phyloP scores from a whole-genome alignment of 208 protist species.

The Crithidia acanthocephali region DNA sequence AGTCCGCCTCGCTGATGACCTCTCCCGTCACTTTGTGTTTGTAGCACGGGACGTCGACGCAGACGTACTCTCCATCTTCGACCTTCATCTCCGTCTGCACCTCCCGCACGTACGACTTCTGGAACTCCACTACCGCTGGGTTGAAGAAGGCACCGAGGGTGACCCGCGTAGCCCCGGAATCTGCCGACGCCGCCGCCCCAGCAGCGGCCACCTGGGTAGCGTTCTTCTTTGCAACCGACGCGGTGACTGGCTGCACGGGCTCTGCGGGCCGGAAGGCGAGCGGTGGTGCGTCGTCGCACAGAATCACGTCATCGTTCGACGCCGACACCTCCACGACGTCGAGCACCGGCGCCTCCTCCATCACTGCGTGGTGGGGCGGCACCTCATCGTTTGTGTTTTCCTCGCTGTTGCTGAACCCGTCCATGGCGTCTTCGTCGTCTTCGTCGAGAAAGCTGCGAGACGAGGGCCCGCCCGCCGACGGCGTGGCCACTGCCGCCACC shows the following conservation, averaged over 20 bases:
- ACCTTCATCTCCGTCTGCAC: constrained; percentile 62
- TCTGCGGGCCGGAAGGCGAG: constrained; percentile 57
- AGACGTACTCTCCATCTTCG: constrained; percentile 74
- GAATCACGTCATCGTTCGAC: constrained; percentile 79
- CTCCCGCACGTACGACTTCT: constrained; percentile 67
- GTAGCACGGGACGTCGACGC: constrained; percentile 61
- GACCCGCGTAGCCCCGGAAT: constrained; percentile 24
- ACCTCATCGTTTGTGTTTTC: constrained; percentile 12
- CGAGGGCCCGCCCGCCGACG: background rate
- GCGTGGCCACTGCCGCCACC: background rate
- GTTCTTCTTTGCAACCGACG: constrained; percentile 4
- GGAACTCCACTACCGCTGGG: constrained; percentile 61
- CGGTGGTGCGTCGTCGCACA: constrained; percentile 79
- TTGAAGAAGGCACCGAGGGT: constrained; percentile 72
- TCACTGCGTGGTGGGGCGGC: background rate
- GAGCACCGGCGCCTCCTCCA: constrained; percentile 30
- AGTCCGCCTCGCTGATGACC: constrained; percentile 75
- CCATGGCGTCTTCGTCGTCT: constrained; percentile 27
- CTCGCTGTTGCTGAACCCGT: constrained; percentile 18
- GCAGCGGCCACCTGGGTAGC: background rate
- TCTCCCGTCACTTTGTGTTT: constrained; percentile 40
- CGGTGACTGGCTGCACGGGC: background rate
- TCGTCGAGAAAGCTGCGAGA: constrained; percentile 33
- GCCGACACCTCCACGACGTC: constrained; percentile 46
- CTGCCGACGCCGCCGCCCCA: background rate